Percentiles rank a stretch among this genome's conserved stretches.
These are phyloP conservation scores for Nakazawaea molendinolei DNA, from an alignment of 805 yeast species.

Conservation along the genomic window DNA sequence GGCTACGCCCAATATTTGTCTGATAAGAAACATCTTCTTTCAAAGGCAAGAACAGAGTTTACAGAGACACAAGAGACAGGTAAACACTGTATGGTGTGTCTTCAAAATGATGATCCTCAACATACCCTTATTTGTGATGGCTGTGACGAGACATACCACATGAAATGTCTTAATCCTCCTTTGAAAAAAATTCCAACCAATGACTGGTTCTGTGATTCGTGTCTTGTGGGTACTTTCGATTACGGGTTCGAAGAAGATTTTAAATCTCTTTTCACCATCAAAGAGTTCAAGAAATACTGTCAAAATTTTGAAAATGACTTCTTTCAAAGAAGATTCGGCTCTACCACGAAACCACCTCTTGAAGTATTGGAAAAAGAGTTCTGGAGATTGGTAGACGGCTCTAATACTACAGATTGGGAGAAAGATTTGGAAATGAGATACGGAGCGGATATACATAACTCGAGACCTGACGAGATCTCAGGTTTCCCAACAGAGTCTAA, in stretches of 20 bases:
- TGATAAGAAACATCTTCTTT: constrained; percentile 13
- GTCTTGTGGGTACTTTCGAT: constrained; percentile 81
- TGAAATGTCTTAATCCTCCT: constrained; percentile 57
- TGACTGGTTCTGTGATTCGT: constrained; percentile 76
- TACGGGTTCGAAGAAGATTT: constrained; percentile 76
- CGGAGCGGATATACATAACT: constrained; percentile 81
- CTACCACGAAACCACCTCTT: constrained; percentile 25
- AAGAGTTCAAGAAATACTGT: constrained; percentile 55
- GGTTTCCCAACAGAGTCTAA: constrained; percentile 58
- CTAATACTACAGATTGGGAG: constrained; percentile 23
- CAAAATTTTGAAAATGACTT: constrained; percentile 38
- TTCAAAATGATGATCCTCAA: constrained; percentile 35
- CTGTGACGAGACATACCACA: constrained; percentile 67
- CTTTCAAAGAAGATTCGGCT: constrained; percentile 26
- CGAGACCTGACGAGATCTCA: constrained; percentile 55
- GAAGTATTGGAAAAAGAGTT: constrained; percentile 53
- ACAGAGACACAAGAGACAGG: constrained; percentile 8
- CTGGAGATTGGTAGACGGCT: constrained; percentile 42
- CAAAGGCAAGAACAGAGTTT: constrained; percentile 3
- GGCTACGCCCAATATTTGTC: constrained; percentile 28
- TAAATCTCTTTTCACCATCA: constrained; percentile 38
- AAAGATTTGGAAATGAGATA: constrained; percentile 59
- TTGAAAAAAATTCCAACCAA: constrained; percentile 44
- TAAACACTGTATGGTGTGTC: constrained; percentile 30
- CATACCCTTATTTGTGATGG: constrained; percentile 61